phyloP scores from a whole-genome alignment of 345 rosid species.

The Microthlaspi erraticum region DNA sequence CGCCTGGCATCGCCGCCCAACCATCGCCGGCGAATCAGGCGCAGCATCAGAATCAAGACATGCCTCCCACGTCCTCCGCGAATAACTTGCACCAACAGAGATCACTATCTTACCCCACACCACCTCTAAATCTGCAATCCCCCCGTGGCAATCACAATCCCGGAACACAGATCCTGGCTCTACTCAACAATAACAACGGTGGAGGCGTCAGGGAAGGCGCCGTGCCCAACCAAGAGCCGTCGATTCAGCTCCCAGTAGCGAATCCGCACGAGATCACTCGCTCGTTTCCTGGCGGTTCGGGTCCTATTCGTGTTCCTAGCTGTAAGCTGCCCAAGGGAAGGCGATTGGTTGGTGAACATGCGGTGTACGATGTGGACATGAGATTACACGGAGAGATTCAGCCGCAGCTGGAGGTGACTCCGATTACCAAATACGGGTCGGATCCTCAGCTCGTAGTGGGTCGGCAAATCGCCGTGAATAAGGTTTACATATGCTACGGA shows the following conservation, averaged over 20 bases:
- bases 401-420: constrained; percentile 89
- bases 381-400: constrained; percentile 69
- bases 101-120: constrained; percentile 50
- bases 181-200: constrained; percentile 49
- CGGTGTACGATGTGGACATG: constrained; percentile 68
- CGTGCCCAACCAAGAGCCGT: constrained; percentile 42
- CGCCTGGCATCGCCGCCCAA: constrained; percentile 37
- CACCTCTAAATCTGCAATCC: constrained; percentile 46
- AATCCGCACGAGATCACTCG: constrained; percentile 45
- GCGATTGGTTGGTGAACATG: constrained; percentile 58
- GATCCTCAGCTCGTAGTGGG: constrained; percentile 87
- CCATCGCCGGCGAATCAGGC: constrained; percentile 26
- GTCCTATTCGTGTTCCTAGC: constrained; percentile 55
- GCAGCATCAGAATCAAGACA: constrained; percentile 31
- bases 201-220: constrained; percentile 25
- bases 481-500: constrained; percentile 81
- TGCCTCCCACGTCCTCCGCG: constrained; percentile 42
- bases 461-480: constrained; percentile 82
- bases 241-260: constrained; percentile 33
- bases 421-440: constrained; percentile 86
- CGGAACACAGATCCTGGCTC: constrained; percentile 77
- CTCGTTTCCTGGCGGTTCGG: constrained; percentile 45
- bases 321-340: constrained; percentile 67
- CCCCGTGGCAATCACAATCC: constrained; percentile 51
- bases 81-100: constrained; percentile 46